Evolutionary conservation across 2,329 filamentous ascomycete species (phyloP).

Genomic region (Huntiella savannae): DNA sequence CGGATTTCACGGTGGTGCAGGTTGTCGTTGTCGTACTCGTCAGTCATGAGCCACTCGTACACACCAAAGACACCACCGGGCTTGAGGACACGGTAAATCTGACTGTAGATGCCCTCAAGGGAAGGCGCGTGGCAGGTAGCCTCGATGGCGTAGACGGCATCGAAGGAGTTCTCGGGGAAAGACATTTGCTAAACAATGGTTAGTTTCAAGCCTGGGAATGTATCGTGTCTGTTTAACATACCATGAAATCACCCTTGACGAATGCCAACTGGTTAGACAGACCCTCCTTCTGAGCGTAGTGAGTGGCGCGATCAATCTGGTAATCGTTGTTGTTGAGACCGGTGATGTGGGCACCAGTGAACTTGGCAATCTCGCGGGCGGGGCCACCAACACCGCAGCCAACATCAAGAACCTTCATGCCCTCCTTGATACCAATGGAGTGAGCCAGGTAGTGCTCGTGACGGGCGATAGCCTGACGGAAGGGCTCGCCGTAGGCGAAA

Average conservation of each 20-base stretch:
- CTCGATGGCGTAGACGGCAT: constrained; percentile 93
- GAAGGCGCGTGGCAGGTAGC: constrained; percentile 88
- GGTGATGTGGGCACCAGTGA: constrained; percentile 72
- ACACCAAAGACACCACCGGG: constrained; percentile 90
- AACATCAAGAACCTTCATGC: constrained; percentile 83
- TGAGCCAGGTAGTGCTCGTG: constrained; percentile 96
- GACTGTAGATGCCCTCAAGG: constrained; percentile 77
- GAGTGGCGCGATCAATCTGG: constrained; percentile 84
- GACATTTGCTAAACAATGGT: constrained; percentile 55
- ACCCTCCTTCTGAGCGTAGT: constrained; percentile 66
- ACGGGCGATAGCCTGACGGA: constrained; percentile 78
- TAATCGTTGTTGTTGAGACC: constrained; percentile 99
- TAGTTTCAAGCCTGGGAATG: background rate
- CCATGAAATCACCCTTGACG: constrained; percentile 95
- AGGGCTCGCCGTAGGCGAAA: constrained; percentile 69
- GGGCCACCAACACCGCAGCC: constrained; percentile 94
- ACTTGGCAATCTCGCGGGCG: constrained; percentile 89
- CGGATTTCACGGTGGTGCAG: constrained; percentile 73
- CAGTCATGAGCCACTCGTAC: constrained; percentile 99
- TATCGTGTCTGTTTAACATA: constrained; percentile 16
- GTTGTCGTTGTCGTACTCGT: constrained; percentile 80
- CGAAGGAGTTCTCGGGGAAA: constrained; percentile 80
- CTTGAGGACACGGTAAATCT: constrained; percentile 91
- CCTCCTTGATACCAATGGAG: constrained; percentile 66
- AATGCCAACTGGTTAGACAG: constrained; percentile 64